phyloP scores from a whole-genome alignment of 768 basidiomycete genomes.

The Podaxis sp. region DNA sequence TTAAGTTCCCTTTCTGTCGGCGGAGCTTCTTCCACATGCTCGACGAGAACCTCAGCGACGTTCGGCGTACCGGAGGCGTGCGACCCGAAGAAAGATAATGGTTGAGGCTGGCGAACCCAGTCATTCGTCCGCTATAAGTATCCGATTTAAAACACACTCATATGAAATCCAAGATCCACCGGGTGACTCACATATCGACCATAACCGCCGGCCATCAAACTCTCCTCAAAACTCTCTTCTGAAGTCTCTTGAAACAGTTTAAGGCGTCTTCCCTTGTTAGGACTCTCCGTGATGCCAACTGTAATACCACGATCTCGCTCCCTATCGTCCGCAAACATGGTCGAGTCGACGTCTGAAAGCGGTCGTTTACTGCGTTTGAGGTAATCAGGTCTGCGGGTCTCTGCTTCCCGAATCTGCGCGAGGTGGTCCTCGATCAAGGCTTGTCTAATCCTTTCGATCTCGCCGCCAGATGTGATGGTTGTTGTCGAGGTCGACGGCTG shows the following conservation, averaged over 20 bases:
- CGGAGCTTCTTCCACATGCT: constrained; percentile 37
- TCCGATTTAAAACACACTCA: constrained; percentile 16
- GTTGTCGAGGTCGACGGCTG: constrained; percentile 21
- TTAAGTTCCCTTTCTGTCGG: constrained; percentile 61
- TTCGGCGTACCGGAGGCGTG: constrained; percentile 41
- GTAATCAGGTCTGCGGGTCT: constrained; percentile 71
- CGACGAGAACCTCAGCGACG: constrained; percentile 39
- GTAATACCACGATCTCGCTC: constrained; percentile 29
- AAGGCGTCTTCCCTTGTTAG: constrained; percentile 68
- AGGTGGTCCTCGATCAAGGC: constrained; percentile 51
- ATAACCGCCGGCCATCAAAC: constrained; percentile 80
- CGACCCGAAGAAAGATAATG: constrained; percentile 41
- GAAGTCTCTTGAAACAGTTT: constrained; percentile 81
- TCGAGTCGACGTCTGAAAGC: constrained; percentile 39
- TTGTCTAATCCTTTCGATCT: constrained; percentile 60
- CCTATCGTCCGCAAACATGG: constrained; percentile 31
- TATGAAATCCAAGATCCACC: neutral
- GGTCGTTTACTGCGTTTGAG: constrained; percentile 58
- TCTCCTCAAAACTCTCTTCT: constrained; percentile 84
- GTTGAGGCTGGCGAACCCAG: constrained; percentile 59
- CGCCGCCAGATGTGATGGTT: constrained; percentile 42
- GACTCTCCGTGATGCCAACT: constrained; percentile 69
- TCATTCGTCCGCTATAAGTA: constrained; percentile 52
- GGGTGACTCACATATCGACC: constrained; percentile 63
- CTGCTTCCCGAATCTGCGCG: constrained; percentile 50